phyloP scores from a whole-genome alignment of 73 alveolate genomes.

The Paramecium sonneborni region DNA sequence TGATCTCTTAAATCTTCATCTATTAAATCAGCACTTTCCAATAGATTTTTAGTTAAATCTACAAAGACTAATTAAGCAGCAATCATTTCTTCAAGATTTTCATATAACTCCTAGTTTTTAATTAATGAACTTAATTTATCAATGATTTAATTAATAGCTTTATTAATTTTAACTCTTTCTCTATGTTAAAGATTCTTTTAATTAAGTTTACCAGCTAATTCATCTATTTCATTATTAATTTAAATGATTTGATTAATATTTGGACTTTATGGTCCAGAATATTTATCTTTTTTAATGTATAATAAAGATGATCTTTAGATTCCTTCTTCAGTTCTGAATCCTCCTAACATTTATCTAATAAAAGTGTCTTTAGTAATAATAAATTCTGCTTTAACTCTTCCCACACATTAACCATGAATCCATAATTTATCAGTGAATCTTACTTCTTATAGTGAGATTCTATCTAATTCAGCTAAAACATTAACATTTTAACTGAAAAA shows the following conservation, averaged over 20 bases:
- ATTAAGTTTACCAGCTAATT: neutral
- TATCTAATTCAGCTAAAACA: conserved; percentile 19
- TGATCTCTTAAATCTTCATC: conserved; percentile 43
- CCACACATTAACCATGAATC: conserved; percentile 38
- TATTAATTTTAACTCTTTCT: conserved; percentile 16
- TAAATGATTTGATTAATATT: neutral
- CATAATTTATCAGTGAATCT: conserved; percentile 6
- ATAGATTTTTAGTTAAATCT: conserved; percentile 2
- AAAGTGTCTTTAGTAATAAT: neutral
- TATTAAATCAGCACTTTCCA: conserved; percentile 39
- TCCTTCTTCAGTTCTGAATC: conserved; percentile 55
- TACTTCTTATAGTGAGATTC: neutral
- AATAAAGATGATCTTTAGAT: conserved; percentile 43
- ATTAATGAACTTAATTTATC: neutral
- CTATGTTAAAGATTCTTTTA: neutral
- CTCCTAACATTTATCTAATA: conserved; percentile 3
- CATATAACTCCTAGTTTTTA: conserved; percentile 13
- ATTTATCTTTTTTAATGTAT: conserved; percentile 34
- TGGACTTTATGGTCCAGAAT: neutral
- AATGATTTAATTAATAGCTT: neutral
- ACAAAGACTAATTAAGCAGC: neutral
- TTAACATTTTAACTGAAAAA: conserved; percentile 34
- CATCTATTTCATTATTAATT: conserved; percentile 37
- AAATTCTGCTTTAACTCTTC: conserved; percentile 11
- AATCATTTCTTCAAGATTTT: conserved; percentile 32